Evolutionary conservation across 495 filamentous ascomycete species (phyloP).

Genomic region (Rhizodiscina lignyota): DNA sequence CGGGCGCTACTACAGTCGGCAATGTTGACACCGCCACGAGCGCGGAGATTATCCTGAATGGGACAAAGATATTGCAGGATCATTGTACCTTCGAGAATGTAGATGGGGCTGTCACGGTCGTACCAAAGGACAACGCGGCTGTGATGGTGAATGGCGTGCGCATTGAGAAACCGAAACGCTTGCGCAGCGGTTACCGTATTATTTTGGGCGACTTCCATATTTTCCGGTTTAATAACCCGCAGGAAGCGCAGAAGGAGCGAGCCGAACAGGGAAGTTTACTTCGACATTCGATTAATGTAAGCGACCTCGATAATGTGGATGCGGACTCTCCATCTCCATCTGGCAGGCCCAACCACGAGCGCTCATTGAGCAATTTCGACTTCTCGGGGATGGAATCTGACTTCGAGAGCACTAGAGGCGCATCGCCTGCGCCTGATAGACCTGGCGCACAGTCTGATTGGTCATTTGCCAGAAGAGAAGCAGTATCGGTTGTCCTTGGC

Average conservation of each 20-base stretch:
- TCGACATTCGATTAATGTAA: slow-evolving; percentile 74
- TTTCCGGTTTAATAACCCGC: slow-evolving; percentile 94
- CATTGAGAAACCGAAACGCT: slow-evolving; percentile 61
- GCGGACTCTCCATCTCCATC: slow-evolving; percentile 50
- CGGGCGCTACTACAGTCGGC: slow-evolving; percentile 80
- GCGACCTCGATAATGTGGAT: slow-evolving; percentile 36
- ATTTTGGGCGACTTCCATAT: slow-evolving; percentile 99
- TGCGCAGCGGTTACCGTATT: slow-evolving; percentile 84
- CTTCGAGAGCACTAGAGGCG: slow-evolving; percentile 45
- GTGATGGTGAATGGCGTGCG: slow-evolving; percentile 96
- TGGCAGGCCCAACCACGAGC: slow-evolving; percentile 53
- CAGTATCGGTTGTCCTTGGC: slow-evolving; percentile 78
- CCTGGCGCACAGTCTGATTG: slow-evolving; percentile 75
- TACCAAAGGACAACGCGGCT: slow-evolving; percentile 76
- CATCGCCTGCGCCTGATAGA: slow-evolving; percentile 51
- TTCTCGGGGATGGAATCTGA: slow-evolving; percentile 40
- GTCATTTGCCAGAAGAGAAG: slow-evolving; percentile 87
- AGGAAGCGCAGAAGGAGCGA: slow-evolving; percentile 85
- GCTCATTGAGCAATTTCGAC: slow-evolving; percentile 41
- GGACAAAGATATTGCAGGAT: slow-evolving; percentile 76
- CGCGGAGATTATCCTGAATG: slow-evolving; percentile 85
- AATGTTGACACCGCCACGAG: slow-evolving; percentile 65
- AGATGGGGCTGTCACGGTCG: slow-evolving; percentile 76
- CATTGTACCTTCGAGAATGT: slow-evolving; percentile 90
- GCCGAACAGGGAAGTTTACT: slow-evolving; percentile 69